Conservation (phyloP, 208 protist species). For the Acanthamoeba triangularis region DNA sequence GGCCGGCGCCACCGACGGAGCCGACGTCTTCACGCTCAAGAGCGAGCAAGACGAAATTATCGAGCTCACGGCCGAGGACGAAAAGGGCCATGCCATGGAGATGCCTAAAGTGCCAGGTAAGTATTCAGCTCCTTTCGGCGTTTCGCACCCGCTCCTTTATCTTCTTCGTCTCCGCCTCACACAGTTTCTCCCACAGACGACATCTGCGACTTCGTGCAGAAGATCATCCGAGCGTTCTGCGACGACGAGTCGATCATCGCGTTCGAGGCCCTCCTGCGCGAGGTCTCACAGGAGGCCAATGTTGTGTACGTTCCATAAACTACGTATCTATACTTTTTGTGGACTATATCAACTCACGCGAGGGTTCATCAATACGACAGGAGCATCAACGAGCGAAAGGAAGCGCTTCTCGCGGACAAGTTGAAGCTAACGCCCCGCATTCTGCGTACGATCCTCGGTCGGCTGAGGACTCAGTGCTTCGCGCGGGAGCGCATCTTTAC, state of each 20-base stretch:
- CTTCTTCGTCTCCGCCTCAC: neutral
- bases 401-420: slow-evolving; percentile 27
- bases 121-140: neutral
- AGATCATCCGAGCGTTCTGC: slow-evolving; percentile 28
- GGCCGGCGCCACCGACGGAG: slow-evolving; percentile 20
- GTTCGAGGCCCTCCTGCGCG: slow-evolving; percentile 55
- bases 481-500: slow-evolving; percentile 44
- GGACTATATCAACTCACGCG: neutral
- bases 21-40: slow-evolving; percentile 62
- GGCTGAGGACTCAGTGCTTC: slow-evolving; percentile 29
- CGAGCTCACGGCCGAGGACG: slow-evolving; percentile 10
- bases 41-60: slow-evolving; percentile 38
- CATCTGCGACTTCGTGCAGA: slow-evolving; percentile 34
- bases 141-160: neutral
- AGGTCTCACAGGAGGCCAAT: slow-evolving; percentile 35
- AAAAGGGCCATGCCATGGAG: slow-evolving; percentile 7
- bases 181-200: neutral
- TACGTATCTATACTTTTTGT: neutral
- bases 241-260: slow-evolving; percentile 64
- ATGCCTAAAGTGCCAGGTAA: slow-evolving; percentile 34
- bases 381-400: slow-evolving; percentile 59
- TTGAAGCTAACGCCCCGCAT: slow-evolving; percentile 3
- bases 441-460: slow-evolving; percentile 50
- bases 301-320: neutral
- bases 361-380: neutral